These are phyloP conservation scores for Purpureocillium lavendulum DNA, from an alignment of 2,329 filamentous ascomycete species.

Conservation along the genomic window DNA sequence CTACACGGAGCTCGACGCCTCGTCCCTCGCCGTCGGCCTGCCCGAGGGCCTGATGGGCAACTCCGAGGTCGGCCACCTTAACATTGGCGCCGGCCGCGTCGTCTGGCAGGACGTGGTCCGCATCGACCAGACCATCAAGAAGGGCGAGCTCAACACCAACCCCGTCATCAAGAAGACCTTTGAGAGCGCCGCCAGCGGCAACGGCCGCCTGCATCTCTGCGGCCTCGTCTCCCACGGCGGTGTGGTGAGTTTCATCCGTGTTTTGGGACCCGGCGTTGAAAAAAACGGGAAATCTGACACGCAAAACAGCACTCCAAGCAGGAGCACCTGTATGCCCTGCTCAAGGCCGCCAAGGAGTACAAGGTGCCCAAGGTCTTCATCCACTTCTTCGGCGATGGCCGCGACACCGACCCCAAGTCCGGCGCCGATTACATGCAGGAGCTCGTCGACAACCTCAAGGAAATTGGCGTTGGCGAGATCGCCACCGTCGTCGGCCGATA, in stretches of 20 bases:
- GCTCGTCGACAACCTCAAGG: conserved; percentile 70
- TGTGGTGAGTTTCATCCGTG: conserved; percentile 49
- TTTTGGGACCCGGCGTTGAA: not conserved
- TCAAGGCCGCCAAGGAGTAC: conserved; percentile 83
- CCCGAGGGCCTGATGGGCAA: conserved; percentile 98
- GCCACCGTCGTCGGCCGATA: conserved; percentile 92
- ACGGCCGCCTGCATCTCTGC: conserved; percentile 84
- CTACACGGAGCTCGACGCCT: conserved; percentile 89
- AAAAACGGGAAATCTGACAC: too few species aligned
- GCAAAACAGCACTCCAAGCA: conserved; percentile 74
- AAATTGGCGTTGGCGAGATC: conserved; percentile 79
- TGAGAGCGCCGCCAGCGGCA: conserved; percentile 73
- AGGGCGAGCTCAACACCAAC: conserved; percentile 67
- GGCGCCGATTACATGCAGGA: conserved; percentile 81
- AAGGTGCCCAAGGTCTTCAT: conserved; percentile 88
- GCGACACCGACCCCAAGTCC: conserved; percentile 96
- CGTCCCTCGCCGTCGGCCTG: conserved; percentile 88
- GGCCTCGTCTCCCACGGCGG: conserved; percentile 93
- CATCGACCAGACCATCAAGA: conserved; percentile 89
- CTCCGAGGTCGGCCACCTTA: conserved; percentile 96
- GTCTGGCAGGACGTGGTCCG: conserved; percentile 98
- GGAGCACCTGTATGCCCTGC: conserved; percentile 78
- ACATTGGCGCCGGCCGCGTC: conserved; percentile 94
- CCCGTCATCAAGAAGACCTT: conserved; percentile 71
- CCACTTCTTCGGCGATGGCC: conserved; percentile 97